A percentile compares a stretch with the other conserved stretches of the same genome.
Conservation (phyloP, 2,329 filamentous ascomycete genomes). For the Fulvia fulva region DNA sequence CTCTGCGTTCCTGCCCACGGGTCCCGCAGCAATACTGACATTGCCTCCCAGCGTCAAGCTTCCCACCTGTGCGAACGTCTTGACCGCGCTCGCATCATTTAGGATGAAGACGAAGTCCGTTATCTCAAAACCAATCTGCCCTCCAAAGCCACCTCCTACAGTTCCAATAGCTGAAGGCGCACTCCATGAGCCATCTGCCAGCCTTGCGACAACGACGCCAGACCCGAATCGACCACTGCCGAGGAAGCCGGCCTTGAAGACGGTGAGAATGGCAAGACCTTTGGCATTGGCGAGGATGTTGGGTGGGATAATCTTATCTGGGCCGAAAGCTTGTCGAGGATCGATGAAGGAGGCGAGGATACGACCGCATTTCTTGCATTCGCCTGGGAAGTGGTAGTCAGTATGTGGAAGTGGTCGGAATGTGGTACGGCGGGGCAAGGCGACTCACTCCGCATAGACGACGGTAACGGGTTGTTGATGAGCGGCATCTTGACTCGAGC, state of each 20-base stretch:
- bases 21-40: slow-evolving; percentile 90
- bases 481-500: slow-evolving; percentile 39
- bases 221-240: slow-evolving; percentile 78
- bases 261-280: slow-evolving; percentile 80
- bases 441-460: slow-evolving; percentile 50
- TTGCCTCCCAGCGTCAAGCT: slow-evolving; percentile 92
- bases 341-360: slow-evolving; percentile 94
- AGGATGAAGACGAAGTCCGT: slow-evolving; percentile 98
- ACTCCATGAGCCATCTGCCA: slow-evolving; percentile 74
- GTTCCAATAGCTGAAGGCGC: slow-evolving; percentile 78
- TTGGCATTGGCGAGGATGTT: slow-evolving; percentile 87
- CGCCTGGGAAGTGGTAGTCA: slow-evolving; percentile 55
- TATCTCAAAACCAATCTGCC: slow-evolving; percentile 81
- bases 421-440: neutral
- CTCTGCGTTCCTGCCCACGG: slow-evolving; percentile 90
- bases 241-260: slow-evolving; percentile 82
- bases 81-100: slow-evolving; percentile 84
- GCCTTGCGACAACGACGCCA: slow-evolving; percentile 74
- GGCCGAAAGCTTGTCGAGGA: slow-evolving; percentile 86
- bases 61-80: slow-evolving; percentile 88
- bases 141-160: slow-evolving; percentile 76
- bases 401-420: neutral
- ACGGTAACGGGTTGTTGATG: slow-evolving; percentile 53
- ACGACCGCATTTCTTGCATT: slow-evolving; percentile 96
- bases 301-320: slow-evolving; percentile 95